Conservation (phyloP, 2,329 filamentous ascomycete species). For the Pseudogymnoascus sp. region DNA sequence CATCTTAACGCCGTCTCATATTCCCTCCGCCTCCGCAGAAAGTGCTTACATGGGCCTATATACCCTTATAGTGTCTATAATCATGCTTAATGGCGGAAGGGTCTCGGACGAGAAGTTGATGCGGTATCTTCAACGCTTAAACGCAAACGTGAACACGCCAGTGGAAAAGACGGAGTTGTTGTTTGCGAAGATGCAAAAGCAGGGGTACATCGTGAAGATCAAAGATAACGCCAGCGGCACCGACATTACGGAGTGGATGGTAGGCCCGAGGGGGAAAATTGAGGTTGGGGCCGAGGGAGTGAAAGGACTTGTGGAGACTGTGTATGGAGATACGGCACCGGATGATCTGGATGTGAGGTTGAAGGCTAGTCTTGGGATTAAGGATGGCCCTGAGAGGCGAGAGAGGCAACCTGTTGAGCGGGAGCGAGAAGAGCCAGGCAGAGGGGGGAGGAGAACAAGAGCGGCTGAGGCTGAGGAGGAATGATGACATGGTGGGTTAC, state of each 20-base stretch:
- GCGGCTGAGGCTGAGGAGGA: conserved; percentile 13
- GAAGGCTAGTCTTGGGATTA: conserved; percentile 51
- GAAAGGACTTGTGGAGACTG: conserved; percentile 55
- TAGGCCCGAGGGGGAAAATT: conserved; percentile 76
- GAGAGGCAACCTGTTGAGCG: conserved; percentile 16
- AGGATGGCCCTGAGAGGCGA: conserved; percentile 15
- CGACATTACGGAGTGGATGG: conserved; percentile 68
- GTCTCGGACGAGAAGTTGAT: conserved; percentile 72
- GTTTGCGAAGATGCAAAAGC: conserved; percentile 64
- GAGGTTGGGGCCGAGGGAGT: conserved; percentile 76
- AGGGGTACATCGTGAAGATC: conserved; percentile 74
- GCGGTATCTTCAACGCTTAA: conserved; percentile 64
- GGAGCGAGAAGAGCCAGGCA: conserved; percentile 18
- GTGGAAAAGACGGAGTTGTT: conserved; percentile 67
- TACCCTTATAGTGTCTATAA: conserved; percentile 68
- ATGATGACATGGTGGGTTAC: neutral
- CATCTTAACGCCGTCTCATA: conserved; percentile 60
- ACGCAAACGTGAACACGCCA: conserved; percentile 64
- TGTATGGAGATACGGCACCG: conserved; percentile 43
- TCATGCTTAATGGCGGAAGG: conserved; percentile 63
- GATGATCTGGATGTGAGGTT: conserved; percentile 53
- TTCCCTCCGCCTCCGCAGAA: conserved; percentile 58
- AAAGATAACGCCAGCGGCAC: conserved; percentile 65
- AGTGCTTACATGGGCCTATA: conserved; percentile 76
- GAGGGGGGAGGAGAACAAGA: conserved; percentile 18